These are phyloP conservation scores for Fraxinus cuspidata DNA, from an alignment of 257 asterid species.

Conservation along the genomic window DNA sequence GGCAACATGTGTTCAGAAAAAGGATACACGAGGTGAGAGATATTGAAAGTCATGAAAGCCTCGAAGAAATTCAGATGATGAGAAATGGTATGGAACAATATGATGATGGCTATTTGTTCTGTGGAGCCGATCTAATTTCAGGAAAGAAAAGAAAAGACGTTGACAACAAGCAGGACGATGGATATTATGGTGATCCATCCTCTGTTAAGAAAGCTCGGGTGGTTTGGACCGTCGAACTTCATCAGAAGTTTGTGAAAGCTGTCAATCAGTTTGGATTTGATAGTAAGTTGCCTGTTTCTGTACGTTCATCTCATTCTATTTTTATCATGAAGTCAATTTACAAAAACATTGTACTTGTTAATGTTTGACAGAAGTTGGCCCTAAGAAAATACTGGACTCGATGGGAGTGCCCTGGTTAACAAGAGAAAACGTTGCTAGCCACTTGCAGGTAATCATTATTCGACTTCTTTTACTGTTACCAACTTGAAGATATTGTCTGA, in stretches of 20 bases:
- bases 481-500: not conserved
- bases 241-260: conserved; percentile 68
- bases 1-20: conserved; percentile 83
- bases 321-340: not conserved
- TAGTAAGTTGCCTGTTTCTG: conserved; percentile 45
- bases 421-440: conserved; percentile 91
- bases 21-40: conserved; percentile 58
- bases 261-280: conserved; percentile 63
- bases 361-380: conserved; percentile 72
- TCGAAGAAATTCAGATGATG: conserved; percentile 41
- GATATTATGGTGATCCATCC: conserved; percentile 44
- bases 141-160: conserved; percentile 66
- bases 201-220: conserved; percentile 76
- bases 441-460: conserved; percentile 65
- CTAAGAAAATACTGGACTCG: conserved; percentile 84
- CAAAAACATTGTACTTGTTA: conserved; percentile 4
- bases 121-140: conserved; percentile 46
- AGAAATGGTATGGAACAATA: conserved; percentile 42
- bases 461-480: not conserved
- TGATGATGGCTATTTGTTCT: conserved; percentile 50
- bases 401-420: conserved; percentile 92
- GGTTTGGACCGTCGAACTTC: conserved; percentile 72
- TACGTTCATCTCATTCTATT: not conserved
- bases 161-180: conserved; percentile 54
- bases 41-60: conserved; percentile 38